phyloP scores from a whole-genome alignment of 2,329 filamentous ascomycete genomes.

The Trichoderma sp. region DNA sequence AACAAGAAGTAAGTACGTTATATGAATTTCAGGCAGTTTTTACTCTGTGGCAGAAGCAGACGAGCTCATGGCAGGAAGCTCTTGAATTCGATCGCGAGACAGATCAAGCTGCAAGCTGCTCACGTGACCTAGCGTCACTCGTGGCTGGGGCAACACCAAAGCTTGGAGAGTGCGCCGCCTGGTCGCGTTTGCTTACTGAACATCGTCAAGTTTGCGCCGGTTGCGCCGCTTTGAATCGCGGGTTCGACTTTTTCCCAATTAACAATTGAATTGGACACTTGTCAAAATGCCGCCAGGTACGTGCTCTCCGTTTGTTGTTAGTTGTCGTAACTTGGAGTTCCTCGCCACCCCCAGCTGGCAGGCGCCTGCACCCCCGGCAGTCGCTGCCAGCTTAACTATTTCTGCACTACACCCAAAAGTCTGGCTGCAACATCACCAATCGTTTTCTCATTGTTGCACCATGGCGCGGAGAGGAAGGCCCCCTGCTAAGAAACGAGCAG shows the following conservation, averaged over 20 bases:
- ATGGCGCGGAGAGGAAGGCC: conserved; percentile 28
- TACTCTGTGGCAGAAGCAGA: background rate
- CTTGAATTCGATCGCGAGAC: background rate
- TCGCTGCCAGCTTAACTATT: background rate
- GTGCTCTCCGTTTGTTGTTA: conserved; percentile 4
- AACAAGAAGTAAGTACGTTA: background rate
- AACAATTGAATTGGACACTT: background rate
- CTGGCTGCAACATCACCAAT: background rate
- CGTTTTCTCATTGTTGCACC: background rate
- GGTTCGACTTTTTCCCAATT: background rate
- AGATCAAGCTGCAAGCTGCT: background rate
- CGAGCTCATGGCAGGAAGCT: background rate
- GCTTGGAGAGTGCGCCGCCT: conserved; percentile 9
- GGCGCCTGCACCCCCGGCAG: background rate
- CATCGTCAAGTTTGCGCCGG: conserved; percentile 20
- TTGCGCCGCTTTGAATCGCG: conserved; percentile 22
- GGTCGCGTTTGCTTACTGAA: conserved; percentile 27
- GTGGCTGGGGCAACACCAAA: conserved; percentile 20
- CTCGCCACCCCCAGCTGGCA: background rate
- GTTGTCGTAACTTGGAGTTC: background rate
- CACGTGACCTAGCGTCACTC: conserved; percentile 18
- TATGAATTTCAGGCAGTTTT: background rate
- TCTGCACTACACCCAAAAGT: background rate
- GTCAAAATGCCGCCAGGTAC: conserved; percentile 30
- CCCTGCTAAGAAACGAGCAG: conserved; percentile 36